Conservation (phyloP, 495 filamentous ascomycete genomes). For the Penicillium roqueforti region DNA sequence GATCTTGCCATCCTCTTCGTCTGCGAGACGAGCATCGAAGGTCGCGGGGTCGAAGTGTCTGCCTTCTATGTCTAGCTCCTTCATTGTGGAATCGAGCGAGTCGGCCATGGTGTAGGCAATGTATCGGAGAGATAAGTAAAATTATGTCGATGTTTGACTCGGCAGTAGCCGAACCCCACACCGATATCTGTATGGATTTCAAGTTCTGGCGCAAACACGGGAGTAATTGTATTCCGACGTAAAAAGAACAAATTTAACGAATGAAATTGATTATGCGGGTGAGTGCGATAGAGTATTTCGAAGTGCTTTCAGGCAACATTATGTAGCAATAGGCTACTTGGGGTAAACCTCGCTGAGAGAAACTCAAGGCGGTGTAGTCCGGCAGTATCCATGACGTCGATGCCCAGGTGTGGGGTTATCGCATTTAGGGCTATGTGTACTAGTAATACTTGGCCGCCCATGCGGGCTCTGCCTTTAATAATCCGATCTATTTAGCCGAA, state of each 20-base stretch:
- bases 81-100: constrained; percentile 27
- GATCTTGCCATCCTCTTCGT: constrained; percentile 34
- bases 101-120: constrained; percentile 21
- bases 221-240: neutral
- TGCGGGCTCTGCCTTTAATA: too few species aligned
- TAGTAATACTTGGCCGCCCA: too few species aligned
- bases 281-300: neutral
- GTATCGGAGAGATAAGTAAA: neutral
- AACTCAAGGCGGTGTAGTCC: neutral
- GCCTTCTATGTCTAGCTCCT: constrained; percentile 26
- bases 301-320: neutral
- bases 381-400: constrained; percentile 4
- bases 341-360: neutral
- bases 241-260: neutral
- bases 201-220: neutral
- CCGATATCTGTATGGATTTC: neutral
- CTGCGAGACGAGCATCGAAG: constrained; percentile 32
- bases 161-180: constrained; percentile 5
- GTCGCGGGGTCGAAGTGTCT: constrained; percentile 22
- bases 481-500: too few species aligned
- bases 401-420: too few species aligned
- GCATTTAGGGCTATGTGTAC: too few species aligned
- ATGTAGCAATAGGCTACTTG: neutral
- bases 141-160: constrained; percentile 3
- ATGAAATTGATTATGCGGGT: neutral